Base-by-base conservation (phyloP, 306 rosid species). In the Vigna mungo region DNA sequence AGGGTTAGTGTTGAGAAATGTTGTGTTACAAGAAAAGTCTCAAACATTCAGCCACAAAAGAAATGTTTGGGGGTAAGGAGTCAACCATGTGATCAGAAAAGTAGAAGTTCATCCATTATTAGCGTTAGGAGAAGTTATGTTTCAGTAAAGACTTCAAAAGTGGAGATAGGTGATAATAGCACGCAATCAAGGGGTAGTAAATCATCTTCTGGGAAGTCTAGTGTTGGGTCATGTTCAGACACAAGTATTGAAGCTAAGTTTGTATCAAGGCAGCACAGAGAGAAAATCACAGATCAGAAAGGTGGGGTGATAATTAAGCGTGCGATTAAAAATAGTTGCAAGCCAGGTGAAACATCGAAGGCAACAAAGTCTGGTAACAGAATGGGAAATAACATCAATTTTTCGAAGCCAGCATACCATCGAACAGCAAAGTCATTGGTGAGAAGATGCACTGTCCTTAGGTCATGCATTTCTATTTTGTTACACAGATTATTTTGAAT, bases 171-270 rank as follows among this genome's bases (percentile, higher is more conserved):
- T 75, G 64, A 82, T 58, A 77, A 66, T 60, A 68, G 46, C 75
- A 84, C 74, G 82, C 84, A 65, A 34, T 87, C 87, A 71, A 84
- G 85, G 47, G 87, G 85, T 43, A 79, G 61, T 48, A 82, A 88
- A 62, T 93, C 96, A 72, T 83, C 97, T 72, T 85, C 90, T 9
- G 83, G 90, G 71, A 93, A 86, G 77, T 93, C 96, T 64, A 93
- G 93, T 71, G 83, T 89, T 60, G 90, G 92, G 34, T 89, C 98
- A 72, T 87, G 92, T 80, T 89, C 88, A 63, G 88, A 87, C 78
- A 78, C 88, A 11, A 23, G 82, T 71, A 79, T 48, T 82, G 85
- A 81, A 73, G 88, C 32, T 63, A 82, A 66, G 77, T 71, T 74
- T 51, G 66, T 69, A 46, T 75, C 91, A 54, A 68, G 54, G 62